Evolutionary conservation across 2,329 filamentous ascomycete species (phyloP).

Genomic region (Neofusicoccum umdonicola): DNA sequence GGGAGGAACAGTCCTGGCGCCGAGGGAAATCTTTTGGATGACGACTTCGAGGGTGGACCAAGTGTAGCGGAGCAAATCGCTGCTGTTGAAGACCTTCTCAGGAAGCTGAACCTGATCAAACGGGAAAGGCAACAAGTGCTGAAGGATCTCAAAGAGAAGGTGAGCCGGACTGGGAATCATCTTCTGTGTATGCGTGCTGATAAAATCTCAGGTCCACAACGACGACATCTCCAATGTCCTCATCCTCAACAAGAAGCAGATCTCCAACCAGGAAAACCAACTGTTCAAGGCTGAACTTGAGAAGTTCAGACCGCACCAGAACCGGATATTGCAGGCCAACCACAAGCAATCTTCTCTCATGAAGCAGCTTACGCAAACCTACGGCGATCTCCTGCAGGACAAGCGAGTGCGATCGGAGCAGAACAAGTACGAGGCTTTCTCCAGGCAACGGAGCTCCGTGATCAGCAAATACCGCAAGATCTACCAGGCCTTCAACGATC

Average conservation of each 20-base stretch:
- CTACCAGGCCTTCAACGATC: constrained; percentile 88
- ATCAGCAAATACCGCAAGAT: constrained; percentile 86
- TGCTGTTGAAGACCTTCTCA: constrained; percentile 83
- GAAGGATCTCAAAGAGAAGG: constrained; percentile 97
- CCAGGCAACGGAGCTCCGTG: constrained; percentile 75
- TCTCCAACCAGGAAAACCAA: constrained; percentile 85
- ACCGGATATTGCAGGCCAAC: constrained; percentile 83
- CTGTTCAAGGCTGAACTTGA: constrained; percentile 96
- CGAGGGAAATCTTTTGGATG: constrained; percentile 82
- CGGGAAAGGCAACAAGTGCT: constrained; percentile 86
- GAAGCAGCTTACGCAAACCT: constrained; percentile 87
- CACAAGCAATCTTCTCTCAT: constrained; percentile 93
- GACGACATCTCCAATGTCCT: constrained; percentile 97
- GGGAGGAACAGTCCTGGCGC: constrained; percentile 63
- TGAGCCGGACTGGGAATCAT: constrained; percentile 39
- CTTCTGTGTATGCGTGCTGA: background rate
- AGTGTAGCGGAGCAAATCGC: constrained; percentile 88
- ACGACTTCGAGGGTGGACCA: constrained; percentile 78
- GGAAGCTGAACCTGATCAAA: constrained; percentile 89
- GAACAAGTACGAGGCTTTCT: constrained; percentile 88
- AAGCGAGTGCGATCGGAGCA: constrained; percentile 91
- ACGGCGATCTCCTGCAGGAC: constrained; percentile 86
- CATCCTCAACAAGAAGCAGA: constrained; percentile 96
- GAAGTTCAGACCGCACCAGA: constrained; percentile 93
- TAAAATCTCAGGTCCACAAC: constrained; percentile 68